Base-by-base conservation (phyloP, 768 basidiomycete genomes). In the Collybia nuda region DNA sequence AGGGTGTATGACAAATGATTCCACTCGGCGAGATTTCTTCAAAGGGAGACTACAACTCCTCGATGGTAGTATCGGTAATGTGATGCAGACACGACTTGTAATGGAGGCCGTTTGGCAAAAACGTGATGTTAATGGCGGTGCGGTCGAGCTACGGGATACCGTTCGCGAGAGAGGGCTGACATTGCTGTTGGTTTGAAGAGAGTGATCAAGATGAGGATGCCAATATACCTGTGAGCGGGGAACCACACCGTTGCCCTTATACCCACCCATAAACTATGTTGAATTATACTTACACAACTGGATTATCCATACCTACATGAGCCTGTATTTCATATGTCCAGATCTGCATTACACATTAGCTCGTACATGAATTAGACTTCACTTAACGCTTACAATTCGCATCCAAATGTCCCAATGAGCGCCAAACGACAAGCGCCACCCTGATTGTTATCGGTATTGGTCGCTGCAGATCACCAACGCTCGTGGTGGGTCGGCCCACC, bases 81-180 rank as follows among this genome's bases (percentile, higher is more conserved):
- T 81, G 40, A 71, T 77, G 56, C 81, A 83, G 53, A 76, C 78
- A 14, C 69, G 81, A 36, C 71, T 78, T 54, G 65, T 85, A 54
- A 83, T 89, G 81, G 84, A 88, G 61, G 74, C 78, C 1, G 74
- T 86, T 6, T 88, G 86, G 86, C 83, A 84, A 53, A 79, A 78
- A 53, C 76, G 86, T 37, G 84, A 86, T 58, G 73, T 73, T 39
- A 68, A 73, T 50, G 76, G 79, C 24, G 73, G 70, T 35, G 66
- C 73, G 15, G 75, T 82, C 44, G 84, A 86, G 66, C 75, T 88
- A 72, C 77, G 83, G 32, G 80, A 86, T 45, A 78, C 78, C 23
- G 72, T 82, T 67, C 70, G 68, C 56, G 80, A 82, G 55, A 68
- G 73, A 43, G 70, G 72, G 26, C 61, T 76, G 48, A 76, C 76